Base-by-base conservation (phyloP, 2,329 filamentous ascomycete species). In the Diplodia mutila region DNA sequence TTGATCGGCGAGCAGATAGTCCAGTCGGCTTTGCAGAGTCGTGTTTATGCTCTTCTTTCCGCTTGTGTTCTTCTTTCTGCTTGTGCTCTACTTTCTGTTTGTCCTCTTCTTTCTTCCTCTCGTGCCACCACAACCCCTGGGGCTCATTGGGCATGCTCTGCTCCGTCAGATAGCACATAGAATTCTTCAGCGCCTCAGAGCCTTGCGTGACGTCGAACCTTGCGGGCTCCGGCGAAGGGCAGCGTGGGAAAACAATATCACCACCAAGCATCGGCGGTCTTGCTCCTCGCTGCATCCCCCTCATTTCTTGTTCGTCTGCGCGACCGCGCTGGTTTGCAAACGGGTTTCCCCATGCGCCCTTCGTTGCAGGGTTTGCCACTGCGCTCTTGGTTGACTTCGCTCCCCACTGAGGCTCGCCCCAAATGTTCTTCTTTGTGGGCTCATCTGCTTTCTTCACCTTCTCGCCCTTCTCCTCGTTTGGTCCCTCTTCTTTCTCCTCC, bases 211-310 rank as follows among this genome's bases (percentile, higher is more conserved):
- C 89, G 75, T 97, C 93, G 73, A 96, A 90, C 73, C 92, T 89
- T 18, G 93, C 96, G 66, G 89, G 87, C 77, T 94, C 90, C 6
- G 94, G 94, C 29, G 94, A 97, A 11, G 86, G 85, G 76, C 93
- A 97, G 76, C 86, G 87, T 39, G 93, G 91, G 76, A 97, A 97
- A 29, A 85, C 83, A 66, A 98, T 86, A 71, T 97, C 91, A 67
- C 84, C 82, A 67, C 94, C 94, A 12, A 97, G 87, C 93, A 98
- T 96, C 11, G 94, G 94, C 49, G 94, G 94, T 51, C 85, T 86
- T 29, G 85, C 85, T 52, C 83, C 82, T 69, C 88, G 89, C 25
- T 84, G 84, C 81, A 88, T 86, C 29, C 83, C 82, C 69, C 84
- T 80, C 48, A 87, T 71, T 68, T 83, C 82, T 23, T 71, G 72